Conservation (phyloP, 1,284 basidiomycete species). For the Austropuccinia psidii region DNA sequence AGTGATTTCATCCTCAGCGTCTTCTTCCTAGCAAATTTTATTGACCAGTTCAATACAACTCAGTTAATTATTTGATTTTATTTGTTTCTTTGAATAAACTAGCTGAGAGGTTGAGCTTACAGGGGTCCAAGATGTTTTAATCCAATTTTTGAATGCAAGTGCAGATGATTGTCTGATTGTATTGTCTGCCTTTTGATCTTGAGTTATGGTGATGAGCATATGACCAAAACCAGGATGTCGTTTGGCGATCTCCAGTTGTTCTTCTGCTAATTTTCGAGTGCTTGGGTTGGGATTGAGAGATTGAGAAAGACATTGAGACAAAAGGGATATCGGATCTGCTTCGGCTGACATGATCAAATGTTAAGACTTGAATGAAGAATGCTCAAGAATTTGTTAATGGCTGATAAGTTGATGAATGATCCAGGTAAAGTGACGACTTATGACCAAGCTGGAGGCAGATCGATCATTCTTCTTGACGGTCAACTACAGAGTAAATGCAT, state of each 20-base stretch:
- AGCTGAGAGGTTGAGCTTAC: too few species aligned
- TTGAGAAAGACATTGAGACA: conserved; percentile 27
- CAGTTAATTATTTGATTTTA: neutral
- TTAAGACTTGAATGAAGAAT: too few species aligned
- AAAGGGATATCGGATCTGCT: too few species aligned
- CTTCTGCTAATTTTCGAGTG: conserved; percentile 27
- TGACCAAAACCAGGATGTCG: conserved; percentile 8
- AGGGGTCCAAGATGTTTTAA: conserved; percentile 27
- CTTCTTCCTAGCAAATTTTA: conserved; percentile 22
- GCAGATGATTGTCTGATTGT: conserved; percentile 32
- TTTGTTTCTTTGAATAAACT: too few species aligned
- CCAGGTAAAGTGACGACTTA: too few species aligned
- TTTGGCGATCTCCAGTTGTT: conserved; percentile 16
- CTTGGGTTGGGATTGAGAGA: conserved; percentile 26
- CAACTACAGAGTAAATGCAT: too few species aligned
- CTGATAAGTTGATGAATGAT: too few species aligned
- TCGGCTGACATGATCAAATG: too few species aligned
- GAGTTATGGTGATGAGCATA: conserved; percentile 20
- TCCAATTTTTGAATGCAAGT: conserved; percentile 33
- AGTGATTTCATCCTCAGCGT: conserved; percentile 15
- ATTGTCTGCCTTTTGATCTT: neutral
- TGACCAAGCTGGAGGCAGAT: too few species aligned
- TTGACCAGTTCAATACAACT: neutral
- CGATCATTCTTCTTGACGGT: too few species aligned
- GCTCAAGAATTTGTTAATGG: too few species aligned